Conservation (phyloP, 805 yeast genomes). For the Ogataea neopini region DNA sequence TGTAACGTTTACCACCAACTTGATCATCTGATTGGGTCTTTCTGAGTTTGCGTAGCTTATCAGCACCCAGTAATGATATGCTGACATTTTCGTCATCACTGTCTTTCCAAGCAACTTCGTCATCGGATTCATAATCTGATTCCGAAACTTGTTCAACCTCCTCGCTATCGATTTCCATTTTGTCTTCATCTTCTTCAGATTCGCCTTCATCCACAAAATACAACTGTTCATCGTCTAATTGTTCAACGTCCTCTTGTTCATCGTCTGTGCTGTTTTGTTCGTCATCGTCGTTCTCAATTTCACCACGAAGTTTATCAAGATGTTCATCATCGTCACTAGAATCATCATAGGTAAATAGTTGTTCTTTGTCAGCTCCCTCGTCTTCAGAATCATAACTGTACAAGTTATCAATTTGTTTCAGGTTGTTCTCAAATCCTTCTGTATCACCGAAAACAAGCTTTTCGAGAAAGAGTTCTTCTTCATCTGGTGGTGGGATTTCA, state of each 20-base stretch:
- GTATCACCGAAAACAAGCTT: constrained; percentile 88
- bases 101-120: constrained; percentile 71
- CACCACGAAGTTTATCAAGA: constrained; percentile 46
- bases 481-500: constrained; percentile 69
- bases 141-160: constrained; percentile 33
- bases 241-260: constrained; percentile 21
- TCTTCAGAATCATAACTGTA: constrained; percentile 48
- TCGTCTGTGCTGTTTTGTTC: constrained; percentile 38
- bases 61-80: constrained; percentile 59
- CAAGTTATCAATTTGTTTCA: constrained; percentile 61
- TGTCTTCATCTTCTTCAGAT: constrained; percentile 37
- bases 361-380: constrained; percentile 27
- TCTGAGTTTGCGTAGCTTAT: constrained; percentile 72
- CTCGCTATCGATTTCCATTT: constrained; percentile 36
- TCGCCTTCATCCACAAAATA: constrained; percentile 54
- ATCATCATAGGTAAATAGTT: constrained; percentile 25
- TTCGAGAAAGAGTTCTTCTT: constrained; percentile 78
- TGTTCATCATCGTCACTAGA: constrained; percentile 36
- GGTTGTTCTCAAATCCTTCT: constrained; percentile 66
- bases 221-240: constrained; percentile 48
- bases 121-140: constrained; percentile 34
- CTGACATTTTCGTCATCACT: constrained; percentile 81
- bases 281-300: constrained; percentile 35
- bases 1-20: constrained; percentile 36
- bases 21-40: constrained; percentile 42